Conservation (phyloP, 2,329 filamentous ascomycete genomes). For the Pestalotiopsis sp. region DNA sequence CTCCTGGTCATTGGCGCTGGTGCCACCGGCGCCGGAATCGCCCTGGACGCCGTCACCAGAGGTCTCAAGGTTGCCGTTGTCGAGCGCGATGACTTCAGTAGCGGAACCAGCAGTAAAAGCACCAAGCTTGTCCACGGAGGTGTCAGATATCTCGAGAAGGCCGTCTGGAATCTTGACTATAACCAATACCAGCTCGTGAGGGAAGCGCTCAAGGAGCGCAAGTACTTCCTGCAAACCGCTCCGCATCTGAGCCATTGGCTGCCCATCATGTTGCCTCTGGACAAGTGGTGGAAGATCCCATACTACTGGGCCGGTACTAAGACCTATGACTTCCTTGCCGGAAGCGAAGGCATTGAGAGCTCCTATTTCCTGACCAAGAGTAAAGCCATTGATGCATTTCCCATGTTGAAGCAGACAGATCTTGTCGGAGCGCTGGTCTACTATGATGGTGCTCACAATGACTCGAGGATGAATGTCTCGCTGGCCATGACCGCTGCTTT, state of each 20-base stretch:
- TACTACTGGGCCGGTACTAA: conserved; percentile 82
- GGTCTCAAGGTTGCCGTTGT: conserved; percentile 73
- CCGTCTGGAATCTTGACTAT: conserved; percentile 76
- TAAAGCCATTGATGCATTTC: conserved; percentile 85
- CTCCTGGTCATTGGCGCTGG: conserved; percentile 72
- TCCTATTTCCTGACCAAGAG: conserved; percentile 87
- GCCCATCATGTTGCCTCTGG: conserved; percentile 75
- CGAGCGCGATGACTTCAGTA: conserved; percentile 74
- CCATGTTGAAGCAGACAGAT: conserved; percentile 82
- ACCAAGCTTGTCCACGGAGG: conserved; percentile 80
- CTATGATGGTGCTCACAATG: conserved; percentile 91
- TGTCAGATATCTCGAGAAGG: conserved; percentile 76
- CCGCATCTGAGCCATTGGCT: conserved; percentile 75
- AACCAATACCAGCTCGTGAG: conserved; percentile 72
- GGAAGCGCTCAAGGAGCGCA: conserved; percentile 74
- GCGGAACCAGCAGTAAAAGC: conserved; percentile 75
- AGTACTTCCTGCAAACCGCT: conserved; percentile 75
- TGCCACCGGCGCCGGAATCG: conserved; percentile 72
- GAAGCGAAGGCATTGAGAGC: conserved; percentile 84
- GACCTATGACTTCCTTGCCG: conserved; percentile 82
- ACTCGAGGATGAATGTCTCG: conserved; percentile 90
- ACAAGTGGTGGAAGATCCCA: conserved; percentile 77
- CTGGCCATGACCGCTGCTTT: conserved; percentile 87
- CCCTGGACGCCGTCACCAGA: conserved; percentile 71
- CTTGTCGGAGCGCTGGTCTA: conserved; percentile 84